Evolutionary conservation across 129 eudicot species (phyloP).

Genomic region (Tanacetum coccineum): DNA sequence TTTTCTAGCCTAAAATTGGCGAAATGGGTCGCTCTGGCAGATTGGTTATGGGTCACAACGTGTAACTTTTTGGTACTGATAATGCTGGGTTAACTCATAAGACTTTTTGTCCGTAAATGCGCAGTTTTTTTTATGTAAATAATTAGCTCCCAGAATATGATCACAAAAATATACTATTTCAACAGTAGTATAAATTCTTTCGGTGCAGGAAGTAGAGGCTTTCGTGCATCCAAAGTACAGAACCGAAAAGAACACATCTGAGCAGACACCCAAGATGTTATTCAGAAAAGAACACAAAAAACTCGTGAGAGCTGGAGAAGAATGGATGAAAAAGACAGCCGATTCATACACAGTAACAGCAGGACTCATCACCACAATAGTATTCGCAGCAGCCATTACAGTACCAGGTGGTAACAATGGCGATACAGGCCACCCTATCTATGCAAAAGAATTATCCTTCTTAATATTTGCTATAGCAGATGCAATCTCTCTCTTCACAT

Average conservation of each 20-base stretch:
- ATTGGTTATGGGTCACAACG: neutral
- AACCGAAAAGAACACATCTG: conserved; percentile 30
- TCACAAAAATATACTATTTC: neutral
- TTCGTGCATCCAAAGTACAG: conserved; percentile 36
- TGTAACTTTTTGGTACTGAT: neutral
- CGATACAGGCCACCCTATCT: conserved; percentile 30
- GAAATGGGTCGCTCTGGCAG: neutral
- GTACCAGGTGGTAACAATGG: conserved; percentile 41
- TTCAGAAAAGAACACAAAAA: conserved; percentile 32
- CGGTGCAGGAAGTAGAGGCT: conserved; percentile 25
- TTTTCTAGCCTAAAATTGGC: neutral
- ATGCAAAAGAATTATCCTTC: conserved; percentile 28
- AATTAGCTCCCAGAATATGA: neutral
- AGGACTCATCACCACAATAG: conserved; percentile 33
- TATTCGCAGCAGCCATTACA: conserved; percentile 37
- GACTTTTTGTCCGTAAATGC: neutral
- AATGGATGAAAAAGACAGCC: conserved; percentile 39
- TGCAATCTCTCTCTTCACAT: conserved; percentile 42
- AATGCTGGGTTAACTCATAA: neutral
- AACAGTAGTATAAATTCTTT: neutral
- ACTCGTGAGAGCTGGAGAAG: conserved; percentile 29
- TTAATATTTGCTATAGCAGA: conserved; percentile 38
- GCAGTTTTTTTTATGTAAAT: neutral
- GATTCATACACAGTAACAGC: conserved; percentile 40
- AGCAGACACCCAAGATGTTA: conserved; percentile 33